Conservation (phyloP, 176 grass and related monocot species). For the Rhynchospora tenuis region DNA sequence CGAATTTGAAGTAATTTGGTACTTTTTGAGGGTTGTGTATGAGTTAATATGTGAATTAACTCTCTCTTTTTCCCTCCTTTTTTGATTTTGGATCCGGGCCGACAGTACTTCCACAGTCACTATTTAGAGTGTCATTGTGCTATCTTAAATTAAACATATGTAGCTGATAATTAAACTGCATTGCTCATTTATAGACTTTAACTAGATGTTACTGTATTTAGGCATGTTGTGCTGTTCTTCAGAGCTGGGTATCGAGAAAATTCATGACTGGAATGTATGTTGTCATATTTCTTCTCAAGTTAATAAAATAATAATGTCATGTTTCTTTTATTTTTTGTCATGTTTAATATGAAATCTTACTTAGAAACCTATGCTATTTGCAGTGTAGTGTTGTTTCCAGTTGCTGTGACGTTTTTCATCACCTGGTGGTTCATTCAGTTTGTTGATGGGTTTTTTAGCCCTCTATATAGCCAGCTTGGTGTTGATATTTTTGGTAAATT, state of each 20-base stretch:
- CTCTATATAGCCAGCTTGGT: conserved; percentile 82
- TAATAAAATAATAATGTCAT: background rate
- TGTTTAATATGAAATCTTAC: background rate
- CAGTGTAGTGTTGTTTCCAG: conserved; percentile 97
- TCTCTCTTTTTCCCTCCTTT: background rate
- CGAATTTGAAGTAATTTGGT: background rate
- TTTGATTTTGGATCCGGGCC: background rate
- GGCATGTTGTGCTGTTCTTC: conserved; percentile 97
- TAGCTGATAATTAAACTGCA: background rate
- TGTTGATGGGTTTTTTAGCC: conserved; percentile 99
- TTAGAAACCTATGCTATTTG: conserved; percentile 17
- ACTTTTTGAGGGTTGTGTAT: background rate
- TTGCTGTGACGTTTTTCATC: conserved; percentile 95
- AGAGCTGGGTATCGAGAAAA: conserved; percentile 98
- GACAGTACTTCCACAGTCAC: background rate
- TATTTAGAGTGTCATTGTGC: background rate
- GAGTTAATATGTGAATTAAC: background rate
- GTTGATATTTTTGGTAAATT: conserved; percentile 86
- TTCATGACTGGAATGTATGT: conserved; percentile 99
- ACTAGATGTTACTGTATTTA: conserved; percentile 30
- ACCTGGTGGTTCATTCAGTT: conserved; percentile 99
- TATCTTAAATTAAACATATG: background rate
- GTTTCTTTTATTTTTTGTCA: background rate
- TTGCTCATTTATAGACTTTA: conserved; percentile 13
- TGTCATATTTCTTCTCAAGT: background rate